phyloP scores from a whole-genome alignment of 352 stramenopile species.

The Phytophthora nicotianae region DNA sequence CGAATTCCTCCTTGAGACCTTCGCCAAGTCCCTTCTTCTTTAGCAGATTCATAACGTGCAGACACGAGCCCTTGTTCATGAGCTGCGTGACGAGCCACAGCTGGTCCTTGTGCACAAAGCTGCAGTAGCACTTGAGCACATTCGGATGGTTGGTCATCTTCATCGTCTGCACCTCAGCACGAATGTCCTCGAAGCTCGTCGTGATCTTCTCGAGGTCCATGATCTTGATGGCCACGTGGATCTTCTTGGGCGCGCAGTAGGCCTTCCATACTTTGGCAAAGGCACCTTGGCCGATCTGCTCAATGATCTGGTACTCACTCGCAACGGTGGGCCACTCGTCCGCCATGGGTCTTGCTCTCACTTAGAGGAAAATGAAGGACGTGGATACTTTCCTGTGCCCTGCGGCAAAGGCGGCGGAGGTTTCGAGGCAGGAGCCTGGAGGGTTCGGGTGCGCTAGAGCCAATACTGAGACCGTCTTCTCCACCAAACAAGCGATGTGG shows the following conservation, averaged over 20 bases:
- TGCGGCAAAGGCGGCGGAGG: slow-evolving; percentile 28
- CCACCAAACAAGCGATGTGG: slow-evolving; percentile 26
- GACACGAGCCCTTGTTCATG: slow-evolving; percentile 98
- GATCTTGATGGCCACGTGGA: slow-evolving; percentile 97
- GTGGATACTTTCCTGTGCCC: slow-evolving; percentile 33
- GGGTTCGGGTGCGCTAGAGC: slow-evolving; percentile 19
- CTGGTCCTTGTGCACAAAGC: slow-evolving; percentile 97
- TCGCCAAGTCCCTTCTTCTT: slow-evolving; percentile 91
- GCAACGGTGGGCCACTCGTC: slow-evolving; percentile 88
- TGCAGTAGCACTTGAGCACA: slow-evolving; percentile 97
- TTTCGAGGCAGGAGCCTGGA: slow-evolving; percentile 20
- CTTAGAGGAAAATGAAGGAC: slow-evolving; percentile 12
- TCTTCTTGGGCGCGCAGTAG: slow-evolving; percentile 88
- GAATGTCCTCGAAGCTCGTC: slow-evolving; percentile 93
- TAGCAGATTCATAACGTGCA: slow-evolving; percentile 96
- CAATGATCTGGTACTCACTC: slow-evolving; percentile 89
- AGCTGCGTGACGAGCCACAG: slow-evolving; percentile 99
- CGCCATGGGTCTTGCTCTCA: slow-evolving; percentile 45
- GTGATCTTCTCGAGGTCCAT: slow-evolving; percentile 99
- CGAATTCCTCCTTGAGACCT: slow-evolving; percentile 94
- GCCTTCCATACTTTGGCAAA: slow-evolving; percentile 99
- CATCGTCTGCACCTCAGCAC: slow-evolving; percentile 98
- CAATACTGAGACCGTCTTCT: slow-evolving; percentile 26
- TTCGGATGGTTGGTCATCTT: slow-evolving; percentile 98
- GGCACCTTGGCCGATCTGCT: slow-evolving; percentile 93